Percentiles rank a stretch among this genome's conserved stretches.
Evolutionary conservation across 495 filamentous ascomycete species (phyloP).

Genomic region (Lasiosphaeria miniovina): DNA sequence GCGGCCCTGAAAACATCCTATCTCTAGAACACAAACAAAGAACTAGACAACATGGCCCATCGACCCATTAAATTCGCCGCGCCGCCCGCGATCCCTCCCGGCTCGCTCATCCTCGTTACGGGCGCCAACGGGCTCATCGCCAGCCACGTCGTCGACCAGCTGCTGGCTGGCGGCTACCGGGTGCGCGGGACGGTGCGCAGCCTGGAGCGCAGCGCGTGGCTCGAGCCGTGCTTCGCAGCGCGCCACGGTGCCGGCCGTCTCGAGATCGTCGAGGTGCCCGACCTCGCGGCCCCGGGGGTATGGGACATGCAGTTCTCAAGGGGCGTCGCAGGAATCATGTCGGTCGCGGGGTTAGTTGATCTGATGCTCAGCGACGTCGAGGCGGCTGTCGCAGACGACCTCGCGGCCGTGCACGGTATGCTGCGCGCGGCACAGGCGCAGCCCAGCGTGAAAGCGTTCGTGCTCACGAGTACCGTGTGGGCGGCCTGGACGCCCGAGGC

Average conservation of each 20-base stretch:
- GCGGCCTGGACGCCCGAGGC: conserved; percentile 27
- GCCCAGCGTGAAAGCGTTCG: conserved; percentile 22
- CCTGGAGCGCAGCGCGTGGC: conserved; percentile 37
- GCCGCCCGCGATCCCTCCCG: conserved; percentile 15
- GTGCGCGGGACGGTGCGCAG: conserved; percentile 50
- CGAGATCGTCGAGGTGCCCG: conserved; percentile 35
- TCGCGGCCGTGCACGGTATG: conserved; percentile 9
- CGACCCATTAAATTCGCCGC: conserved; percentile 9
- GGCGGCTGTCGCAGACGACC: conserved; percentile 10
- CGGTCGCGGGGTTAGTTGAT: conserved; percentile 12
- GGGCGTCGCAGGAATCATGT: conserved; percentile 26
- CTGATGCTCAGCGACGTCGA: conserved; percentile 14
- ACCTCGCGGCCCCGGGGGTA: conserved; percentile 35
- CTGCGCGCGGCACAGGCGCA: conserved; percentile 18
- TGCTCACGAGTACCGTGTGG: conserved; percentile 28
- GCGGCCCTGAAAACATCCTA: too few relatives aligned
- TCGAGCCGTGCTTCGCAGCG: conserved; percentile 38
- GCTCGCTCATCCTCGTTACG: conserved; percentile 45
- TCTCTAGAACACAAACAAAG: background rate
- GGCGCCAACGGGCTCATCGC: conserved; percentile 54
- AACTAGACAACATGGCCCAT: background rate
- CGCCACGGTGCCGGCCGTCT: conserved; percentile 38
- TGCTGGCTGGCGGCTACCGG: conserved; percentile 46
- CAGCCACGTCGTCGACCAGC: conserved; percentile 45
- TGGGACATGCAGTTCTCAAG: conserved; percentile 36